A percentile compares a stretch with the other conserved stretches of the same genome.
These are phyloP conservation scores for Bremia lactucae DNA, from an alignment of 352 stramenopile genomes.

Conservation along the genomic window DNA sequence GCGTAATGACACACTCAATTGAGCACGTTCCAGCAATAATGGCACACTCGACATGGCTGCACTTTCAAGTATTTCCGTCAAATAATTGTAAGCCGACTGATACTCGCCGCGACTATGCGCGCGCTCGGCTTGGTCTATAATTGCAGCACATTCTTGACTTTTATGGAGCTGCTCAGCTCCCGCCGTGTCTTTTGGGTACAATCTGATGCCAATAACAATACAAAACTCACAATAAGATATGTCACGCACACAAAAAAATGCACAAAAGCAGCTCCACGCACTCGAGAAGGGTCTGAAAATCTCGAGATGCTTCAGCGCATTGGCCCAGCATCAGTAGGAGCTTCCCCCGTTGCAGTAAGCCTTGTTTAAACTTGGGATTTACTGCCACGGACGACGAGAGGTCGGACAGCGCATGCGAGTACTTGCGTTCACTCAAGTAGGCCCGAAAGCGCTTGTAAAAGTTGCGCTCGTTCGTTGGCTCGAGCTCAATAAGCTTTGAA, in stretches of 20 bases:
- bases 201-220: constrained; percentile 10
- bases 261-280: constrained; percentile 12
- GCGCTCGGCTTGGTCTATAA: constrained; percentile 51
- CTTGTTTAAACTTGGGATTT: constrained; percentile 76
- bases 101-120: constrained; percentile 64
- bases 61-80: constrained; percentile 62
- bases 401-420: constrained; percentile 55
- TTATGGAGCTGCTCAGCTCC: constrained; percentile 47
- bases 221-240: not conserved
- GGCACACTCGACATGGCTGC: constrained; percentile 58
- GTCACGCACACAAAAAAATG: not conserved
- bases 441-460: constrained; percentile 80
- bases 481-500: constrained; percentile 71
- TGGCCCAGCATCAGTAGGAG: constrained; percentile 73
- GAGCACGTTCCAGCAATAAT: constrained; percentile 54
- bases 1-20: constrained; percentile 56
- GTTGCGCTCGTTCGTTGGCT: constrained; percentile 69
- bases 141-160: constrained; percentile 46
- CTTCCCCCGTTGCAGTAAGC: constrained; percentile 60
- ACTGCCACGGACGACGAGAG: constrained; percentile 55
- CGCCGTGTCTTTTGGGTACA: constrained; percentile 47
- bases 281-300: constrained; percentile 52
- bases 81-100: constrained; percentile 41
- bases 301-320: constrained; percentile 39
- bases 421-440: constrained; percentile 77